Evolutionary conservation across 2,329 filamentous ascomycete species (phyloP).

Genomic region (Cadophora luteo-olivacea): DNA sequence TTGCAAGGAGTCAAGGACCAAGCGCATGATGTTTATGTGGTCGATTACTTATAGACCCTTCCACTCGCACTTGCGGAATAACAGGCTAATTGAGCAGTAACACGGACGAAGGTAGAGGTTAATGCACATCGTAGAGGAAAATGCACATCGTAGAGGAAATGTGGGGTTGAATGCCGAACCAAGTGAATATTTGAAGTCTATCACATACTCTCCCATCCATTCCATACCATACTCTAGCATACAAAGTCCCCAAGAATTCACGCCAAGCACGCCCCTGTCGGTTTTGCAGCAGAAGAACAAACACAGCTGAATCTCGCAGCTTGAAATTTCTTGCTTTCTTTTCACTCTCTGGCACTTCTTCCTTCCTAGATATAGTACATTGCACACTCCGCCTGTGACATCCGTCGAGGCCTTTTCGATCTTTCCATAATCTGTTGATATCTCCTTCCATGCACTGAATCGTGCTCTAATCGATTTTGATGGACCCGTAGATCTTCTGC

Average conservation of each 20-base stretch:
- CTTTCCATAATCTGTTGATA: background rate
- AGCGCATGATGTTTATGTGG: too few species aligned
- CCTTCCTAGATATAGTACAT: conserved; percentile 7
- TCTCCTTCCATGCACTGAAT: background rate
- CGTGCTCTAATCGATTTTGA: conserved; percentile 83
- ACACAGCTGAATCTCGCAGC: background rate
- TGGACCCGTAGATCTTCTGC: conserved; percentile 92
- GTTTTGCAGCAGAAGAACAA: background rate
- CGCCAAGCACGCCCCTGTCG: background rate
- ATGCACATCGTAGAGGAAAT: too few species aligned
- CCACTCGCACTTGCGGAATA: too few species aligned
- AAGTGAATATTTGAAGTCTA: background rate
- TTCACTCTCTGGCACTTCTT: background rate
- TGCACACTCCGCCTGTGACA: background rate
- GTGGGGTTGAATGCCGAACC: too few species aligned
- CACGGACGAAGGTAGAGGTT: too few species aligned
- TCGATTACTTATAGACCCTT: too few species aligned
- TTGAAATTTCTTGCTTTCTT: background rate
- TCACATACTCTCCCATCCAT: too few species aligned
- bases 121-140: too few species aligned
- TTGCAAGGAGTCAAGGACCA: too few species aligned
- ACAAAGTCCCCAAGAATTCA: background rate
- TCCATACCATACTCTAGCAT: background rate
- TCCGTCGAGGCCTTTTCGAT: too few species aligned
- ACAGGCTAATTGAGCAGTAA: too few species aligned